Percentiles rank a stretch among this genome's conserved stretches.
Evolutionary conservation across 768 basidiomycete genomes (phyloP).

Genomic region (Solioccasus polychromus): DNA sequence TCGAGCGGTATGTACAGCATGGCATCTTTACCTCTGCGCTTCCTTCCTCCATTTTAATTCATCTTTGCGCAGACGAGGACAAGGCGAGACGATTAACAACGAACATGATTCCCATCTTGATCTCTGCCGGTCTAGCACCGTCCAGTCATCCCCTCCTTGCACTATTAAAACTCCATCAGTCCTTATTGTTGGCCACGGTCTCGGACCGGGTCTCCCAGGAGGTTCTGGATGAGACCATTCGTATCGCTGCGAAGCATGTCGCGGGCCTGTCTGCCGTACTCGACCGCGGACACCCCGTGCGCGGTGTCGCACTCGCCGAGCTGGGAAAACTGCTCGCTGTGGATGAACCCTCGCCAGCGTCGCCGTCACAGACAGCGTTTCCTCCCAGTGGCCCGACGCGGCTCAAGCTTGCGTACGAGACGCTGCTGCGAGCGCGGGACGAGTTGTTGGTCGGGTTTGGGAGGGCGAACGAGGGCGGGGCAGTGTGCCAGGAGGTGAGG

Average conservation of each 20-base stretch:
- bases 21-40: constrained; percentile 3
- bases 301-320: constrained; percentile 73
- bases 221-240: constrained; percentile 59
- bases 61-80: constrained; percentile 44
- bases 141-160: constrained; percentile 78
- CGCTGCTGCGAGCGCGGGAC: constrained; percentile 55
- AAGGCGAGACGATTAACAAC: constrained; percentile 59
- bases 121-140: constrained; percentile 55
- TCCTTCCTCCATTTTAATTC: background rate
- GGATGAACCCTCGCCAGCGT: constrained; percentile 58
- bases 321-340: constrained; percentile 79
- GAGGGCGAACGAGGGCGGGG: constrained; percentile 61
- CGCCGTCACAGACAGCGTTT: constrained; percentile 34
- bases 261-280: constrained; percentile 56
- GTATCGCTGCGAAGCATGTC: constrained; percentile 50
- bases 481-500: constrained; percentile 62
- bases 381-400: constrained; percentile 68
- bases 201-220: constrained; percentile 42
- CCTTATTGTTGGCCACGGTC: constrained; percentile 59
- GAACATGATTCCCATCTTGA: constrained; percentile 63
- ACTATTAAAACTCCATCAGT: constrained; percentile 66
- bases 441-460: constrained; percentile 77
- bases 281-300: constrained; percentile 67
- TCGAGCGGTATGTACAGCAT: constrained; percentile 57
- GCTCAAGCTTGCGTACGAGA: constrained; percentile 62